These are phyloP conservation scores for Lachnellula hyalina DNA, from an alignment of 2,329 filamentous ascomycete species.

Conservation along the genomic window DNA sequence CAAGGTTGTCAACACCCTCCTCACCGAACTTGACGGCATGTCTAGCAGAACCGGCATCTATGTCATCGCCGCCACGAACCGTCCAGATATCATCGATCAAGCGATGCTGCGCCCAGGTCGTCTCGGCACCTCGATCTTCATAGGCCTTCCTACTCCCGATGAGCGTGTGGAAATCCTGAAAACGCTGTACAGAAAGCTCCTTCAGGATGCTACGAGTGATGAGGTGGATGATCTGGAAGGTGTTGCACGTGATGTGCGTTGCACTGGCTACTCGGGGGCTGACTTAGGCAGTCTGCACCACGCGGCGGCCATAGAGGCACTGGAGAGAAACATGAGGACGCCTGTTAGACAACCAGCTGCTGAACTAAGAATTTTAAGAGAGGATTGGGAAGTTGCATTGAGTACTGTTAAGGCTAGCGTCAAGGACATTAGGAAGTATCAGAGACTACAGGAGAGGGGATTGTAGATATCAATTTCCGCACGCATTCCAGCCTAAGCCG, in stretches of 20 bases:
- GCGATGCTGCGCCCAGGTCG: slow-evolving; percentile 91
- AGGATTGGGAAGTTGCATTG: slow-evolving; percentile 32
- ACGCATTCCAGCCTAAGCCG: too few species aligned
- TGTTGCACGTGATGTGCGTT: slow-evolving; percentile 62
- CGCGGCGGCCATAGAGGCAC: slow-evolving; percentile 30
- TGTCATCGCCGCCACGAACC: slow-evolving; percentile 90
- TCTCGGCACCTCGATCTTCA: slow-evolving; percentile 80
- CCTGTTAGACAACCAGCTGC: background rate
- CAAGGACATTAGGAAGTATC: slow-evolving; percentile 32
- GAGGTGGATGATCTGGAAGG: slow-evolving; percentile 50
- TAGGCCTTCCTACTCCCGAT: slow-evolving; percentile 73
- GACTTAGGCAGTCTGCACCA: slow-evolving; percentile 51
- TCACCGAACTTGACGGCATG: slow-evolving; percentile 90
- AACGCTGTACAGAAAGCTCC: slow-evolving; percentile 53
- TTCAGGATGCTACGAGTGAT: slow-evolving; percentile 47
- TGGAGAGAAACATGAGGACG: slow-evolving; percentile 25
- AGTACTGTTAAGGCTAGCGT: slow-evolving; percentile 31
- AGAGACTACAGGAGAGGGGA: slow-evolving; percentile 31
- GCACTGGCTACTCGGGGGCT: slow-evolving; percentile 70
- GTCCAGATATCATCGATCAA: slow-evolving; percentile 92
- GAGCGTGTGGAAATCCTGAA: slow-evolving; percentile 83
- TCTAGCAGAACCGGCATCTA: slow-evolving; percentile 79
- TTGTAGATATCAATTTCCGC: slow-evolving; percentile 19
- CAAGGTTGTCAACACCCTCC: slow-evolving; percentile 87
- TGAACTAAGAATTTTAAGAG: slow-evolving; percentile 22